Percentiles rank a stretch among this genome's conserved stretches.
Evolutionary conservation across 2,329 filamentous ascomycete genomes (phyloP).

Genomic region (Pseudogymnoascus sp.): DNA sequence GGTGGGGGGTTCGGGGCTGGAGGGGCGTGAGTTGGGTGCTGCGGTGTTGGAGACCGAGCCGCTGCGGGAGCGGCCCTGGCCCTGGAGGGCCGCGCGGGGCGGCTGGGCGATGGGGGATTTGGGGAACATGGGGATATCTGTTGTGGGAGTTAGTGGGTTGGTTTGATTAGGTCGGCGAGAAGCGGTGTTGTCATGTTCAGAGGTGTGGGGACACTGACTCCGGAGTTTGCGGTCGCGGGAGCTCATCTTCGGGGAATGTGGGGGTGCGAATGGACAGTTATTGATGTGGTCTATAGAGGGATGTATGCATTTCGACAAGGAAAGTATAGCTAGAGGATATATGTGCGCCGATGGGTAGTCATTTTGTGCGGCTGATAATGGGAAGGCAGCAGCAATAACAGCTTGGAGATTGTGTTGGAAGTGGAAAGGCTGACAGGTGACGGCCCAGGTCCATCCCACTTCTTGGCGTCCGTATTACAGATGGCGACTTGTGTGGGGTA

Average conservation of each 20-base stretch:
- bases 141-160: background rate
- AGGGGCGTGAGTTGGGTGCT: background rate
- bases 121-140: slow-evolving; percentile 5
- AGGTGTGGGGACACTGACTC: background rate
- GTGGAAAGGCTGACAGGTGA: background rate
- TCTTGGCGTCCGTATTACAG: no score
- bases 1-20: background rate
- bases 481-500: background rate
- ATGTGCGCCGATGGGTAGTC: background rate
- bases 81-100: slow-evolving; percentile 18
- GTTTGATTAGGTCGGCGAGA: background rate
- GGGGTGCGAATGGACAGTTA: background rate
- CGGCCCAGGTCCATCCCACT: no score
- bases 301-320: background rate
- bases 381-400: background rate
- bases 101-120: slow-evolving; percentile 18
- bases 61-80: slow-evolving; percentile 13
- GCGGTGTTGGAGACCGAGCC: slow-evolving; percentile 13
- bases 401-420: background rate
- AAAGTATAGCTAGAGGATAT: background rate
- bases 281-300: background rate
- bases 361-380: background rate
- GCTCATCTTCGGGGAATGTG: background rate
- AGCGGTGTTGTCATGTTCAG: background rate
- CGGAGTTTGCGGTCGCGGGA: background rate